phyloP scores from a whole-genome alignment of 345 rosid genomes.

The Salix koriyanagi region DNA sequence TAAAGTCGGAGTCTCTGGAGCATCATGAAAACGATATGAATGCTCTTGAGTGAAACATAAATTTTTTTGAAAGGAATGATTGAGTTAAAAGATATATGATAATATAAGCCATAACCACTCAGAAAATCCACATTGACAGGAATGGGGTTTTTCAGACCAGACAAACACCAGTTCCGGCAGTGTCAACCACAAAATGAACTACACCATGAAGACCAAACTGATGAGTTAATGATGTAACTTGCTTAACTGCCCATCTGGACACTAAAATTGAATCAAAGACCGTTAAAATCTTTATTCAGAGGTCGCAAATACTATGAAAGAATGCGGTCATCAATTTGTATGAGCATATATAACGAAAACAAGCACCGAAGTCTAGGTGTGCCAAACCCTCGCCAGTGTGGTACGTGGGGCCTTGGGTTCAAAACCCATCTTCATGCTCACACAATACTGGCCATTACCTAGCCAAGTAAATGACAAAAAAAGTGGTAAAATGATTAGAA shows the following conservation, averaged over 20 bases:
- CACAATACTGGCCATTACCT: conserved; percentile 6
- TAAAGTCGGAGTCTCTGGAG: no score
- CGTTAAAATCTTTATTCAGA: not conserved
- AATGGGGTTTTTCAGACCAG: no score
- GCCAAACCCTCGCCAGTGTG: not conserved
- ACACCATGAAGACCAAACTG: no score
- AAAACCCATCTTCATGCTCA: conserved; percentile 12
- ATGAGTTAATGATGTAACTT: not conserved
- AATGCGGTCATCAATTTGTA: not conserved
- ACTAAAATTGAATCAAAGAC: not conserved
- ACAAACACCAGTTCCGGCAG: no score
- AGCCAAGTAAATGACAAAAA: conserved; percentile 1
- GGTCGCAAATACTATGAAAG: not conserved
- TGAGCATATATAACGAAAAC: not conserved
- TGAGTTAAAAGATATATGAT: no score
- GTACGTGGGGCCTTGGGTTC: not conserved
- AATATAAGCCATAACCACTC: no score
- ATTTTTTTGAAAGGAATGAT: no score
- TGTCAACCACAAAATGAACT: no score
- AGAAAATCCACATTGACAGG: no score
- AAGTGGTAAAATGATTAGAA: conserved; percentile 5
- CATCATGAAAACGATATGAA: no score
- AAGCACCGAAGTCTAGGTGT: not conserved
- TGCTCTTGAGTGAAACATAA: no score
- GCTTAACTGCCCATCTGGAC: not conserved